Base-by-base conservation (phyloP, 306 rosid genomes). In the Quercus wislizeni region DNA sequence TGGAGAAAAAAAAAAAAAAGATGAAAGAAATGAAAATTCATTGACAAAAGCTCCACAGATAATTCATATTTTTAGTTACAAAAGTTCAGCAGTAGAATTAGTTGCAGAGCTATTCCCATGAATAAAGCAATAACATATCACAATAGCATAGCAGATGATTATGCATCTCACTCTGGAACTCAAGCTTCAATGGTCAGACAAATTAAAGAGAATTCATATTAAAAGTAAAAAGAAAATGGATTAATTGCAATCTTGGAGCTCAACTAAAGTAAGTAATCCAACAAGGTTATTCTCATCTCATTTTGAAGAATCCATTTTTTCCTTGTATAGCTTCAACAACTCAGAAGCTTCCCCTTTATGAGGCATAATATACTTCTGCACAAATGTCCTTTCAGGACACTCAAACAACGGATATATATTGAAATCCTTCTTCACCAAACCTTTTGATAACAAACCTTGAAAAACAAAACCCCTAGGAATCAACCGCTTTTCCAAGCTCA, bases 401-500 rank as follows among this genome's bases (percentile, higher is more conserved):
- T 10, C 9, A 67, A 64, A 82, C 3, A 78, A 68, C 5, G 2
- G 2, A 0, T 6, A 1, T 30, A 55, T 51, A 13, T 55, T 75
- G 55, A 20, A 51, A 17, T 41, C 17, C 69, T 76, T 80, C 69
- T 25, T 30, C 27, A 73, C 52, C 78, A 85, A 84, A 14, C 83
- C 88, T 19, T 69, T 78, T 15, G 75, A 65, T 6, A 41, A 76
- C 70, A 87, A 83, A 71, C 54, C 72, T 25, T n/a, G 79, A 68
- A 87, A 21, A 33, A 87, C 91, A 15, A 49, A 65, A 72, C 78
- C 74, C 73, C 91, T 87, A 23, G 81, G 91, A 74, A 83, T 83
- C 76, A 70, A 80, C 35, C 80, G 80, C 18, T 68, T 82, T 68
- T 85, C 30, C 21, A 85, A 83, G 76, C 81, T 81, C 27, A 81